Evolutionary conservation across 768 basidiomycete species (phyloP).

Genomic region (Mycena belliarum): DNA sequence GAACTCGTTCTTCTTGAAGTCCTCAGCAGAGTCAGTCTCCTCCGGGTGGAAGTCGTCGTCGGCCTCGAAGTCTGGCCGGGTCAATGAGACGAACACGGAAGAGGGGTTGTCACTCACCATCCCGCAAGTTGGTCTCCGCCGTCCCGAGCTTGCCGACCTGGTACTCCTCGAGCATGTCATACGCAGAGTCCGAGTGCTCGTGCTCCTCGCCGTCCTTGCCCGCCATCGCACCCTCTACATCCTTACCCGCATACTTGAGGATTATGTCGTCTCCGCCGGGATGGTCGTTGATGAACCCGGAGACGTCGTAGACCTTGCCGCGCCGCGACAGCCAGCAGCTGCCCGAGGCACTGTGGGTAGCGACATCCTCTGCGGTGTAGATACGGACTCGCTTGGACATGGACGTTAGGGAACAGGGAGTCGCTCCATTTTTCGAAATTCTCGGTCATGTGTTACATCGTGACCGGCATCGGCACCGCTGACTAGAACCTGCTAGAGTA

Average conservation of each 20-base stretch:
- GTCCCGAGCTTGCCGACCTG: constrained; percentile 80
- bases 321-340: constrained; percentile 84
- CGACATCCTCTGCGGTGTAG: constrained; percentile 75
- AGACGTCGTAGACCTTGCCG: constrained; percentile 90
- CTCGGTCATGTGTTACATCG: no score
- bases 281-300: constrained; percentile 82
- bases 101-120: constrained; percentile 51
- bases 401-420: constrained; percentile 17
- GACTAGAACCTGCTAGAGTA: no score
- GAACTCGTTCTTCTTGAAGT: constrained; percentile 89
- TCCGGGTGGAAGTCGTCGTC: constrained; percentile 91
- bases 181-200: constrained; percentile 89
- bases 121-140: constrained; percentile 71
- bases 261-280: constrained; percentile 95
- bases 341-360: constrained; percentile 51
- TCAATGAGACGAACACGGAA: not conserved
- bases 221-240: constrained; percentile 76
- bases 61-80: constrained; percentile 79
- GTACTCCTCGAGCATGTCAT: constrained; percentile 89
- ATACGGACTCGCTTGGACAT: constrained; percentile 75
- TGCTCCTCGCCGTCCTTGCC: constrained; percentile 70
- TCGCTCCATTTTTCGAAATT: constrained; percentile 1
- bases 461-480: no score
- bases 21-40: constrained; percentile 76
- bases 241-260: constrained; percentile 78